Conservation (phyloP, 2,329 filamentous ascomycete species). For the Bipolaris zeicola region DNA sequence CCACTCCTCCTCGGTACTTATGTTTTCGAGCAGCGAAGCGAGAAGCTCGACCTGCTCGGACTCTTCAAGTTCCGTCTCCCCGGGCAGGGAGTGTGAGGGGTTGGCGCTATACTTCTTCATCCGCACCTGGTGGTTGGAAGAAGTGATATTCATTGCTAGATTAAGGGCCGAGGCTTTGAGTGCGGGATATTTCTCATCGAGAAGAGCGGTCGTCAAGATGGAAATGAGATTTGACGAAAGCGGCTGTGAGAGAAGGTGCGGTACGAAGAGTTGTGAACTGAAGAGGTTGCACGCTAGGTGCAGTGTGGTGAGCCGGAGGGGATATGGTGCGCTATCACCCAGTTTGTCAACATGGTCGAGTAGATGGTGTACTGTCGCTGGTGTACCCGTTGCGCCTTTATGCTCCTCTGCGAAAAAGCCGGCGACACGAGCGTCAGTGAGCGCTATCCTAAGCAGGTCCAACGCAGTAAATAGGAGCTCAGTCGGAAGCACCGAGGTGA, state of each 20-base stretch:
- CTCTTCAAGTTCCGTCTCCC: constrained; percentile 60
- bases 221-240: constrained; percentile 65
- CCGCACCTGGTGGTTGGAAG: constrained; percentile 70
- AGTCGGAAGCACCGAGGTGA: constrained; percentile 61
- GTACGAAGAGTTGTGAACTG: constrained; percentile 71
- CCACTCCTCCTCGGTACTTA: constrained; percentile 57
- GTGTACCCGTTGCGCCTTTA: constrained; percentile 55
- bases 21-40: constrained; percentile 79
- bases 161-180: constrained; percentile 82
- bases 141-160: constrained; percentile 80
- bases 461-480: constrained; percentile 78
- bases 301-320: constrained; percentile 79
- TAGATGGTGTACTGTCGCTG: constrained; percentile 61
- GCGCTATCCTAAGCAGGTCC: constrained; percentile 80
- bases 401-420: constrained; percentile 81
- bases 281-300: constrained; percentile 88
- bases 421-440: constrained; percentile 78
- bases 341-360: constrained; percentile 62
- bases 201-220: constrained; percentile 75
- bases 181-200: constrained; percentile 75
- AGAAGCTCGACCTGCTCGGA: constrained; percentile 79
- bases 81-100: constrained; percentile 15
- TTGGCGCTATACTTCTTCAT: constrained; percentile 56
- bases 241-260: constrained; percentile 61
- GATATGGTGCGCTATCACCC: constrained; percentile 69